phyloP scores from a whole-genome alignment of 306 rosid species.

The cucumber (Cucumis sativus) region Cucumber_9930_V3 NC_026657.2:33635001-33635500 shows the following conservation, averaged over 20 bases:
- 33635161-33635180: constrained; percentile 85
- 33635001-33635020: constrained; percentile 49
- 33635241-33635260: not conserved
- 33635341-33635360: constrained; percentile 84
- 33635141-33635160: constrained; percentile 81
- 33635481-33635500: not conserved
- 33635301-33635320: not conserved
- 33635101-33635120: constrained; percentile 79
- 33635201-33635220: constrained; percentile 93
- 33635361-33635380: constrained; percentile 56
- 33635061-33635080: constrained; percentile 88
- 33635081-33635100: constrained; percentile 73
- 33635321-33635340: constrained; percentile 23
- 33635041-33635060: constrained; percentile 92
- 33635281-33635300: not conserved
- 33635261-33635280: not conserved
- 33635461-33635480: not conserved
- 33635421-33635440: constrained; percentile 62
- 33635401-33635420: constrained; percentile 82
- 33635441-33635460: not conserved
- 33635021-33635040: constrained; percentile 90
- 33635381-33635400: constrained; percentile 70
- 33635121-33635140: constrained; percentile 99
- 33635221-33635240: constrained; percentile 20
- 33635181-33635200: constrained; percentile 82